Conservation (phyloP, 495 filamentous ascomycete species). For the Copromyces sp. region DNA sequence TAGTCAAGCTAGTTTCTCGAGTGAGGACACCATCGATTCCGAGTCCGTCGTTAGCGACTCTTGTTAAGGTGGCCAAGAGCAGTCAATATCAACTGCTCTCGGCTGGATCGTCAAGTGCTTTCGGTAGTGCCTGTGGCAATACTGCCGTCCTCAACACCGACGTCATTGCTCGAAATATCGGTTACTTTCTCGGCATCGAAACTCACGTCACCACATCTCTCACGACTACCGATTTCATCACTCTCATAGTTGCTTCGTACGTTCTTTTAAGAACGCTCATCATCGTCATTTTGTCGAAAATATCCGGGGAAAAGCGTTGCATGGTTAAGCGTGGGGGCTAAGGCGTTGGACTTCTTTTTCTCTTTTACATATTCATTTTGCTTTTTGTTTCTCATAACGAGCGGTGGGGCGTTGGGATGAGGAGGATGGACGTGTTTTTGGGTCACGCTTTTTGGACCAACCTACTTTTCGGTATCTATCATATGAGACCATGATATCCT, state of each 20-base stretch:
- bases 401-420: neutral
- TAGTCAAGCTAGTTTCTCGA: slow-evolving; percentile 7
- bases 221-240: neutral
- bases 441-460: neutral
- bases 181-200: neutral
- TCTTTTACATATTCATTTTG: neutral
- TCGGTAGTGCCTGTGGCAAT: neutral
- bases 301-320: neutral
- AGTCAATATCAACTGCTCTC: neutral
- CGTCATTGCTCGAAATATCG: neutral
- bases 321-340: neutral
- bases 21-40: slow-evolving; percentile 7
- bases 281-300: neutral
- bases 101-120: neutral
- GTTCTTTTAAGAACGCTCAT: neutral
- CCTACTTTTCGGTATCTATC: neutral
- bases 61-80: neutral
- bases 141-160: neutral
- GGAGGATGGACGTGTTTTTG: neutral
- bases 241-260: neutral
- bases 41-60: neutral
- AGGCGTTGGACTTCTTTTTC: neutral
- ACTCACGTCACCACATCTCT: neutral
- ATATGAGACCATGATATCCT: neutral
- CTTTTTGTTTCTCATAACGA: neutral